Base-by-base conservation (phyloP, 2,329 filamentous ascomycete species). In the Ophiostoma quercus region DNA sequence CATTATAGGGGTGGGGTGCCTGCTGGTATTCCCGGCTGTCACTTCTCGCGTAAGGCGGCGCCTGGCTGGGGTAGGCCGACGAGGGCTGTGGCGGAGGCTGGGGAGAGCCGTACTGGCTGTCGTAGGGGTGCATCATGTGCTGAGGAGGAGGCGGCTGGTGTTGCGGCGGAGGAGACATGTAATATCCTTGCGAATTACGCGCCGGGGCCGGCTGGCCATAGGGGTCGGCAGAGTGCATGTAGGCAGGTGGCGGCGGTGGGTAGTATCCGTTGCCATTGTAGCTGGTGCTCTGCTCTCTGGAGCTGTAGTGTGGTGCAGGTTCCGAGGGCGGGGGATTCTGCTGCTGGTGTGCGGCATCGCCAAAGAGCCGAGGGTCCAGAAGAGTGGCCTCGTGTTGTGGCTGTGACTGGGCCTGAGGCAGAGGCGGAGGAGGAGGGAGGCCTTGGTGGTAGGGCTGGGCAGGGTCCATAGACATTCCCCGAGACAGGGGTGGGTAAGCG, bases 291-390 rank as follows among this genome's bases (percentile, higher is more conserved):
- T 9, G 63, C 34, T 41, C 57, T 34, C 68, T 66, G 19, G 67
- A 34, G 32, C 37, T 39, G 51, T 63, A 39, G 51, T 63, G 9
- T 3, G 34, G 34, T 8, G 34, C 32, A 25, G 34, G 34, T 1
- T 65, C 34, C 9, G 62, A 22, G 29, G 62, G 69, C 29, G 54
- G 54, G 34, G 34, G 41, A 11, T 71, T 69, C 60, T 71, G 68
- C 34, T 68, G 62, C 29, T 67, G 63, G 16, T 72, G 70, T 9
- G 63, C 60, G 1, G 69, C 39, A 25, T 73, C 74, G 19, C 74
- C 71, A 41, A 75, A 74, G 4, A 74, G 71, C 2, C 73, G 70
- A 2, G 74, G 74, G 19, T 75, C 74, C 7, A 75, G 66, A 0
- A 71, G 66, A 11, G 62, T 65, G 32, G 62, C 34, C 34, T 65